These are phyloP conservation scores for Erigeron canadensis DNA, from an alignment of 129 eudicot species.

Conservation along the genomic window DNA sequence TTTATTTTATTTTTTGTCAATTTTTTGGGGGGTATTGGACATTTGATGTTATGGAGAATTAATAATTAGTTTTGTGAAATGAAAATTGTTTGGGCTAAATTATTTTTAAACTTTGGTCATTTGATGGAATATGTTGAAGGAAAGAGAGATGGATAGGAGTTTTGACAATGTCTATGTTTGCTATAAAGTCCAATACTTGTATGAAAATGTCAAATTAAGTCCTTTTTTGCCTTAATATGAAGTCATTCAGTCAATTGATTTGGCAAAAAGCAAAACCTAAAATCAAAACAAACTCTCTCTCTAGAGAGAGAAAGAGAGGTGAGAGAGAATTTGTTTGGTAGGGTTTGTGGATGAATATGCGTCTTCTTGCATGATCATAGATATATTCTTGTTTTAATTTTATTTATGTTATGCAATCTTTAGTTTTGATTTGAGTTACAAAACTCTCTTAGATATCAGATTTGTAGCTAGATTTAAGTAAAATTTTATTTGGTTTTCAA, in stretches of 20 bases:
- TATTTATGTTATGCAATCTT: conserved; percentile 7
- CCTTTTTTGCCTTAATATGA: conserved; percentile 32
- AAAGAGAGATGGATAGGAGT: conserved; percentile 20
- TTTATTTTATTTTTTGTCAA: too few species aligned
- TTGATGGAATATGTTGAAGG: conserved; percentile 18
- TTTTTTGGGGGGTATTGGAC: neutral
- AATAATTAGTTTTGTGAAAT: neutral
- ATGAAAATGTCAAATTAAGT: conserved; percentile 26
- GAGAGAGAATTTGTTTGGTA: conserved; percentile 31
- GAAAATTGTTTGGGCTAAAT: conserved; percentile 14
- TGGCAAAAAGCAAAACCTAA: neutral
- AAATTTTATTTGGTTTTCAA: conserved; percentile 7
- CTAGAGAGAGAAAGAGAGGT: conserved; percentile 29
- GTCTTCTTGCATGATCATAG: neutral
- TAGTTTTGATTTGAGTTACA: conserved; percentile 14
- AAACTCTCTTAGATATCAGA: too few species aligned
- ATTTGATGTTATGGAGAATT: conserved; percentile 10
- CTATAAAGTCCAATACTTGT: conserved; percentile 26
- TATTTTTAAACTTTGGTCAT: conserved; percentile 6
- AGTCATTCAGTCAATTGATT: conserved; percentile 28
- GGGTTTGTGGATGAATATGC: conserved; percentile 49
- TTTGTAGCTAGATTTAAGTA: neutral
- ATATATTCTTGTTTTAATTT: neutral
- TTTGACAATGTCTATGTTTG: conserved; percentile 32
- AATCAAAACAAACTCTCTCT: conserved; percentile 22